Percentiles rank a stretch among this genome's conserved stretches.
Conservation (phyloP, 1,284 basidiomycete genomes). For the Macrocystidia cucumis region DNA sequence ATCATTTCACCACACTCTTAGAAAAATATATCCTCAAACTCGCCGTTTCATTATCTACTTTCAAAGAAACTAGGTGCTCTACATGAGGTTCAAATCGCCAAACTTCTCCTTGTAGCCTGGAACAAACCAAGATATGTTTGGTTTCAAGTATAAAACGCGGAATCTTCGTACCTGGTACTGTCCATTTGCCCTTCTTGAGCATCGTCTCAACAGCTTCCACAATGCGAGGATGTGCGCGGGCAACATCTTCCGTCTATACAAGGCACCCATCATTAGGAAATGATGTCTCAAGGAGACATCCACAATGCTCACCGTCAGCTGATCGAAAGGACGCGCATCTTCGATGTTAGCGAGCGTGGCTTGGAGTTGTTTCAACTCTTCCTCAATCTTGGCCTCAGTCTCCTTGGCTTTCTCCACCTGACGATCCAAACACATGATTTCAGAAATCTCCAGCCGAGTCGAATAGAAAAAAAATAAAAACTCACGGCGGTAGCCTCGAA, state of each 20-base stretch:
- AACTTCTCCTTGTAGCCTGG: constrained; percentile 90
- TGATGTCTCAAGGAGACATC: neutral
- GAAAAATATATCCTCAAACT: neutral
- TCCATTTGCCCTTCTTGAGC: constrained; percentile 99
- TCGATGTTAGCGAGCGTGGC: constrained; percentile 96
- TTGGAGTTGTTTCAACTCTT: constrained; percentile 90
- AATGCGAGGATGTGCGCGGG: constrained; percentile 90
- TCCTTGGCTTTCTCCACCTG: constrained; percentile 90
- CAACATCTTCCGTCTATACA: constrained; percentile 79
- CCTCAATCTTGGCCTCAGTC: constrained; percentile 87
- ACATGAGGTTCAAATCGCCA: constrained; percentile 86
- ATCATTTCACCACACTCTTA: neutral
- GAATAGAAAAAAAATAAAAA: constrained; percentile 16
- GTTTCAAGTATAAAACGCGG: constrained; percentile 1
- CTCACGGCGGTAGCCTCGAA: constrained; percentile 96
- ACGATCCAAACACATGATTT: constrained; percentile 7
- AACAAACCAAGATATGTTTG: constrained; percentile 7
- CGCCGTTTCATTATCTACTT: no score
- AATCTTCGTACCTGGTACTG: constrained; percentile 74
- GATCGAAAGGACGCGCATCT: constrained; percentile 95
- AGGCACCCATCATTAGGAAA: constrained; percentile 3
- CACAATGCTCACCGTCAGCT: constrained; percentile 72
- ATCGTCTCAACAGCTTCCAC: constrained; percentile 91
- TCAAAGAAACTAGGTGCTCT: constrained; percentile 22
- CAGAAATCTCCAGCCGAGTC: constrained; percentile 4